Evolutionary conservation across 2,329 filamentous ascomycete genomes (phyloP), one percentile per base, ranked within the genome.

Genomic region (Trichophaea hybrida): DNA sequence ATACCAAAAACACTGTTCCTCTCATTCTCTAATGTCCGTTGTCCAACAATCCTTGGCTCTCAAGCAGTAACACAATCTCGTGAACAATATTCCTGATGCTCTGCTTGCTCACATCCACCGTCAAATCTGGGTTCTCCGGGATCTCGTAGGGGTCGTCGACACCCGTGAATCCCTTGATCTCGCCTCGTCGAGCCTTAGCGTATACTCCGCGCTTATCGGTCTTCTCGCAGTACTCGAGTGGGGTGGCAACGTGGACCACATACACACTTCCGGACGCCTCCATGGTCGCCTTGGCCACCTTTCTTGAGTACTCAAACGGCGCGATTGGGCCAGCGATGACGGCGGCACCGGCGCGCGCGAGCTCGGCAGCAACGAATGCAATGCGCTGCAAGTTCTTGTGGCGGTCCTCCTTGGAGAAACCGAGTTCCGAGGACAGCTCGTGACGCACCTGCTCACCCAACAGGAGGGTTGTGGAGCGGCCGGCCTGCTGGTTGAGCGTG

Each of bases 121-220:
- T 81, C 66, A 98, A 77, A 72, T 97, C 83, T 35, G 90, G 81
- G 75, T 91, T 89, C 67, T 75, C 69, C 7, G 93, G 93, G 24
- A 74, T 71, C 82, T 98, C 93, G 72, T 98, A 98, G 53, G 93
- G 90, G 76, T 97, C 91, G 72, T 97, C 91, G 59, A 98, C 89
- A 69, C 93, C 93, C 6, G 93, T 98, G 80, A 98, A 98, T 65
- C 90, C 90, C 82, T 90, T 93, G 75, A 98, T 94, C 77, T 95
- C 86, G 60, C 93, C 93, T 17, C 78, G 80, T 64, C 93, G 81
- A 44, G 93, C 93, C 72, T 82, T 81, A 66, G 80, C 80, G 75
- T 97, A 98, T 71, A 95, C 84, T 61, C 93, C 93, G 63, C 85
- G 80, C 78, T 88, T 90, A 75, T 98, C 93, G 34, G 88, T 96